Evolutionary conservation across 2,329 filamentous ascomycete genomes (phyloP), one percentile per base, ranked within the genome.

Genomic region (Colletotrichum falcatum): DNA sequence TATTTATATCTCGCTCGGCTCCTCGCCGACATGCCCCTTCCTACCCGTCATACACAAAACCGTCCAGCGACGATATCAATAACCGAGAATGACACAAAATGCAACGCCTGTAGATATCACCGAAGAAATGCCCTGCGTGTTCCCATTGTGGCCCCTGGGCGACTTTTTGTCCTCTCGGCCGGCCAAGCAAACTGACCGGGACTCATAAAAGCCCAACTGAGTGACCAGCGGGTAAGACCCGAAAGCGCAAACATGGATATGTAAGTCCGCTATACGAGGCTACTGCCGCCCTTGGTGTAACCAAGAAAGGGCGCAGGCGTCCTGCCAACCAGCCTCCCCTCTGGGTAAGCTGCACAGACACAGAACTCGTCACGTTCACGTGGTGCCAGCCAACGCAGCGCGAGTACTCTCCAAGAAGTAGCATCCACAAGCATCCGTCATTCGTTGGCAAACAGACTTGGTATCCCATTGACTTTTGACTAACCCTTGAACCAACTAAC

Each of bases 391-490:
- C 35, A 35, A 58, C 26, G 33, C 7, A 59, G 59, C 30, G 35
- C 28, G n/a, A 18, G 53, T 14, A 28, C 4, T 51, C 28, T 61
- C 28, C 23, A 8, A 37, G 16, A 46, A 42, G 51, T 11, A 65
- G 33, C 35, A 60, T 55, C 30, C 35, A 58, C n/a, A 18, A 42
- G 48, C 54, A 51, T 56, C 42, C n/a, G 26, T 39, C 28, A 44
- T 42, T 61, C 58, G 33, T 28, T 46, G 33, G 62, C 68, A 71
- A 71, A 71, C 68, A 63, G 59, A 68, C 9, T 39, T 71, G 68
- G 68, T 71, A 71, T 71, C 68, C 64, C 68, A 61, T 55, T 62
- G n/a, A 62, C 48, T 62, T 58, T 70, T 62, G 37, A 28, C 64
- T 66, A 58, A 54, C 75, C 23, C 11, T 39, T 16, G 30, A 7